Conservation (phyloP, 768 basidiomycete species). For the Hericium erinaceus region DNA sequence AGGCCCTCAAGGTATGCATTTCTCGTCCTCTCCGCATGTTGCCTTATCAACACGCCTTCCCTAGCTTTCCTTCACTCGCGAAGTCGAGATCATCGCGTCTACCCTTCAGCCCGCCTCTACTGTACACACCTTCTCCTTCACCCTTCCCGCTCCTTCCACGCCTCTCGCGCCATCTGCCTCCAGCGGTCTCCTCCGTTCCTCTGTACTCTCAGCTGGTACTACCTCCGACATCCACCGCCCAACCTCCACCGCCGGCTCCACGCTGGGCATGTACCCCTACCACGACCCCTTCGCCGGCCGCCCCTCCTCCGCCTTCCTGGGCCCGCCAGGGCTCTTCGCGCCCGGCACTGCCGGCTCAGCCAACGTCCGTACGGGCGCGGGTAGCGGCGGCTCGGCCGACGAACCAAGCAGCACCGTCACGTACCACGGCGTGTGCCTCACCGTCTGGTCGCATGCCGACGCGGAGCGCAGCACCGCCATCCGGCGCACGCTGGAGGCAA, state of each 20-base stretch:
- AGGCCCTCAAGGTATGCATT: conserved; percentile 69
- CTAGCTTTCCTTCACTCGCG: conserved; percentile 84
- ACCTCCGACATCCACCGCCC: conserved; percentile 25
- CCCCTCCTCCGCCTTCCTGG: conserved; percentile 73
- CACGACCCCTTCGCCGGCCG: conserved; percentile 68
- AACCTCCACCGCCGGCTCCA: conserved; percentile 58
- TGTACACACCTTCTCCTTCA: conserved; percentile 87
- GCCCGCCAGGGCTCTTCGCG: conserved; percentile 57
- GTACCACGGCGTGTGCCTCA: conserved; percentile 87
- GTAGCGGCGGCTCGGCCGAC: background rate
- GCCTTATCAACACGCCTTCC: background rate
- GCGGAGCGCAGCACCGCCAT: conserved; percentile 79
- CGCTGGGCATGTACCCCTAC: conserved; percentile 49
- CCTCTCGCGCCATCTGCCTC: conserved; percentile 69
- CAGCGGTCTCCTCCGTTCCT: conserved; percentile 63
- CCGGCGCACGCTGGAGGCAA: conserved; percentile 71
- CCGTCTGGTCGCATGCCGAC: conserved; percentile 95
- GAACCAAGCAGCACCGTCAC: conserved; percentile 42
- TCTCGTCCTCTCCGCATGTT: background rate
- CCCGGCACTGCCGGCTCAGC: conserved; percentile 18
- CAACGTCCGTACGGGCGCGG: conserved; percentile 9
- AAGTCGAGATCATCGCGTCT: conserved; percentile 93
- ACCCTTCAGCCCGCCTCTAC: conserved; percentile 90
- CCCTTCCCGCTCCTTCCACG: conserved; percentile 65
- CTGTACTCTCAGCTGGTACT: conserved; percentile 47